Base-by-base conservation (phyloP, 805 yeast genomes). In the Kuraishia ogatae region DNA sequence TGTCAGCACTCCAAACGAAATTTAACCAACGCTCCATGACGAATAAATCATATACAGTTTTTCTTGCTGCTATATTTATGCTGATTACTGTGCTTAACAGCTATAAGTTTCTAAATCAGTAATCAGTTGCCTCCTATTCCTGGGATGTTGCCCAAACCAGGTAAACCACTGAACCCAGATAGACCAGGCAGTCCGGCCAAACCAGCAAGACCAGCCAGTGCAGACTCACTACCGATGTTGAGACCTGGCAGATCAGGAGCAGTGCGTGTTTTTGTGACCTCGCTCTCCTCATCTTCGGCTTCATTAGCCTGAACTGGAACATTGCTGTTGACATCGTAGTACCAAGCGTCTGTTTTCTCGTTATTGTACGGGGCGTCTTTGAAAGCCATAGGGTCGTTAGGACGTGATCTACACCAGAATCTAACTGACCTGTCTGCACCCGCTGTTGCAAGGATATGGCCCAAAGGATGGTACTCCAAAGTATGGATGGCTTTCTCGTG, bases 401-500 rank as follows among this genome's bases (percentile, higher is more conserved):
- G 97, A 65, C 96, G 78, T 1, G 96, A 87, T 53, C 99, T 77
- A 29, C 92, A 83, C 99, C 99, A 94, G 70, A 96, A 89, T 55
- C 97, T 73, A 23, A 96, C 89, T 4, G 96, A 83, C 65, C 94
- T 82, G 69, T 94, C 99, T 56, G 94, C 90, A 20, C 97, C 93
- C 0, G 97, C 98, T 7, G 97, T 84, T 55, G 96, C 84, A 39
- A 94, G 73, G 53, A 93, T 73, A 70, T 94, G 97, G 2, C 99
- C 99, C 62, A 88, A 74, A 1, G 98, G 98, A 69, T 92, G 97
- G 66, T 91, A 94, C 57, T 92, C 93, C 55, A 94, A 69, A 2
- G 96, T 83, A 69, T 93, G 91, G 53, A 94, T 83, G 2, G 96
- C 96, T 72, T 89, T 88, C 64, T 91, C 97, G 68, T 94, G 99